phyloP scores from a whole-genome alignment of 768 basidiomycete species.

The Strobilomyces confusus region DNA sequence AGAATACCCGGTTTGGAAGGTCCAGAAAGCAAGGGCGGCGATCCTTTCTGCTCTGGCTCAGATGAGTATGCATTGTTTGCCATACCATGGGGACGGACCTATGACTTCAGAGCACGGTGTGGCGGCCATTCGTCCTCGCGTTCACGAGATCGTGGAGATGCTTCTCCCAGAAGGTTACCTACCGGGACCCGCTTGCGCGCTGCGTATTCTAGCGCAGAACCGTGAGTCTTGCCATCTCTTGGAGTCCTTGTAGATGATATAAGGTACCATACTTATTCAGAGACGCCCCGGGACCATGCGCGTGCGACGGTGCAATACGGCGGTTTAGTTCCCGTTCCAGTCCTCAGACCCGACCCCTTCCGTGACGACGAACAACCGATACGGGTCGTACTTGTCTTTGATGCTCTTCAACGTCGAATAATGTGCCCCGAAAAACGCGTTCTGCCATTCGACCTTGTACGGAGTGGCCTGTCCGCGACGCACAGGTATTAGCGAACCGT shows the following conservation, averaged over 20 bases:
- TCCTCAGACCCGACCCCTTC: too few species aligned
- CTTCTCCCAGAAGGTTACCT: neutral
- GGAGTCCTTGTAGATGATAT: neutral
- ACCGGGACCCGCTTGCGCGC: conserved; percentile 22
- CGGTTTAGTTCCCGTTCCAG: neutral
- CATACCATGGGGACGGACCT: neutral
- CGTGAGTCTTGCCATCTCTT: conserved; percentile 1
- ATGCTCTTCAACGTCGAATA: too few species aligned
- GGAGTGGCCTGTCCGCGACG: too few species aligned
- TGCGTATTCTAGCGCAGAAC: conserved; percentile 17
- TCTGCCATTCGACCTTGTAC: too few species aligned
- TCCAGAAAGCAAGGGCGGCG: conserved; percentile 21
- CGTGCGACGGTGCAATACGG: conserved; percentile 7
- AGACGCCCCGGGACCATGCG: neutral
- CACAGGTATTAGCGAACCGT: too few species aligned
- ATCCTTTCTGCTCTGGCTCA: conserved; percentile 22
- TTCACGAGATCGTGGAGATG: neutral
- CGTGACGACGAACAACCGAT: too few species aligned
- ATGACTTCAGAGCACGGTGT: neutral
- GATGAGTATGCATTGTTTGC: conserved; percentile 6
- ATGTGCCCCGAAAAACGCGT: too few species aligned
- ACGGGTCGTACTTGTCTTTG: too few species aligned
- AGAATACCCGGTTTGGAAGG: conserved; percentile 5
- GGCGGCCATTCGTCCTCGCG: neutral
- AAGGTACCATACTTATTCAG: conserved; percentile 4